These are phyloP conservation scores for Aspergillus luchuensis DNA, from an alignment of 2,329 filamentous ascomycete genomes.

Conservation along the genomic window DNA sequence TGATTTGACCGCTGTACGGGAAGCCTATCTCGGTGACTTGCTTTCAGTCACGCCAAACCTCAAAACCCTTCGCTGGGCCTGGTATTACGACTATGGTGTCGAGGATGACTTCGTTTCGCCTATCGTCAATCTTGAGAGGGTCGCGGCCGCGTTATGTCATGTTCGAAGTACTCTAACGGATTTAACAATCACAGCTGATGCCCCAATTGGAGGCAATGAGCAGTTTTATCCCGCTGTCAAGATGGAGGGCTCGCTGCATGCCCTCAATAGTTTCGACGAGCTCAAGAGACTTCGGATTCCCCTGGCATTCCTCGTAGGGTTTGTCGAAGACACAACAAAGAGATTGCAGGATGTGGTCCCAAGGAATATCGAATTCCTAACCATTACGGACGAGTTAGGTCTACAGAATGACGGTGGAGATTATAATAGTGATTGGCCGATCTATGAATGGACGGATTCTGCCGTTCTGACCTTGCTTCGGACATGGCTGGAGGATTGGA, in stretches of 20 bases:
- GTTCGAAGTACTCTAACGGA: conserved; percentile 22
- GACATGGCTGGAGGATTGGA: conserved; percentile 20
- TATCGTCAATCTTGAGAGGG: conserved; percentile 19
- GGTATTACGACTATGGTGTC: conserved; percentile 13
- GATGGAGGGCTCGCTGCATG: neutral
- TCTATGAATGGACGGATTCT: conserved; percentile 11
- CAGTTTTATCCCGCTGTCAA: neutral
- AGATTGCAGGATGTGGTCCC: conserved; percentile 17
- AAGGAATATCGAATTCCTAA: conserved; percentile 20
- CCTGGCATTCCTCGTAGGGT: conserved; percentile 10
- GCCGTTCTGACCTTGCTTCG: conserved; percentile 11
- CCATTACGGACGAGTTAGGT: conserved; percentile 20
- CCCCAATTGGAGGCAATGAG: neutral
- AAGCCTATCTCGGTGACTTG: conserved; percentile 14
- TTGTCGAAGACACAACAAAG: conserved; percentile 4
- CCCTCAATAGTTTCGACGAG: neutral
- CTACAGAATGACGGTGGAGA: conserved; percentile 9
- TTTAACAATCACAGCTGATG: conserved; percentile 19
- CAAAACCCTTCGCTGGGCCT: conserved; percentile 15
- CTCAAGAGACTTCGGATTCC: conserved; percentile 9
- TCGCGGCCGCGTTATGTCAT: conserved; percentile 21
- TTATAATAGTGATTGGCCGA: conserved; percentile 5
- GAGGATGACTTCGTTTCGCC: conserved; percentile 9
- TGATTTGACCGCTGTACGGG: conserved; percentile 15
- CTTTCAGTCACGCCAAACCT: conserved; percentile 15